Evolutionary conservation across 805 yeast species (phyloP), one percentile per base, ranked within the genome.

Genomic region (Ogataea parapolymorpha): DNA sequence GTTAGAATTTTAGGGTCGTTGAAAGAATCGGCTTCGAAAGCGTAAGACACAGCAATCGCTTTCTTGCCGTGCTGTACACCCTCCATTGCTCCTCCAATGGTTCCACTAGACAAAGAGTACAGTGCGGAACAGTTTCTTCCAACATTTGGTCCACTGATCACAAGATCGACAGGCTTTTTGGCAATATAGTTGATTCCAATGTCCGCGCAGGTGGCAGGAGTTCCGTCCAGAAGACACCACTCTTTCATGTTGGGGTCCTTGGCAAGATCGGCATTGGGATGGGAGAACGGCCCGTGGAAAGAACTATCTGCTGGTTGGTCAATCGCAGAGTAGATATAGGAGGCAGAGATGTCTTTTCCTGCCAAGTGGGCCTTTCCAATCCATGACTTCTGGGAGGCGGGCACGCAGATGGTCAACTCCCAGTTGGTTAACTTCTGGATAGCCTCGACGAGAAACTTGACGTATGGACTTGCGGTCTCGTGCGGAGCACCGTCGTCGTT

Each of bases 51-150:
- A 2, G 95, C 97, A 48, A 93, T 72, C 5, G 96, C 68, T 50
- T 72, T 80, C 23, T 79, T 77, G 0, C 81, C 82, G 41, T 73
- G 77, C 30, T 90, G 76, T 2, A 84, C 85, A 2, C 90, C 95
- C 65, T 93, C 99, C 88, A 90, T 77, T 1, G 97, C 93, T 3
- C 96, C 98, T 18, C 99, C 99, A 13, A 93, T 82, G 2, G 99
- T 93, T 11, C 99, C 99, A 51, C 95, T 82, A 4, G 96, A 80
- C 54, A 93, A 74, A 41, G 89, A 85, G 62, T 89, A 93, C 32
- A 91, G 76, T 5, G 95, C 88, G 17, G 91, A 79, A 2, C 96
- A 81, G 63, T 93, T 93, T 58, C 96, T 79, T 16, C 99, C 99
- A 51, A 84, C 91, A 59, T 93, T 93, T 6, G 99, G 99, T 1